Evolutionary conservation across 2,329 filamentous ascomycete species (phyloP).

Genomic region (Monilinia fructigena): DNA sequence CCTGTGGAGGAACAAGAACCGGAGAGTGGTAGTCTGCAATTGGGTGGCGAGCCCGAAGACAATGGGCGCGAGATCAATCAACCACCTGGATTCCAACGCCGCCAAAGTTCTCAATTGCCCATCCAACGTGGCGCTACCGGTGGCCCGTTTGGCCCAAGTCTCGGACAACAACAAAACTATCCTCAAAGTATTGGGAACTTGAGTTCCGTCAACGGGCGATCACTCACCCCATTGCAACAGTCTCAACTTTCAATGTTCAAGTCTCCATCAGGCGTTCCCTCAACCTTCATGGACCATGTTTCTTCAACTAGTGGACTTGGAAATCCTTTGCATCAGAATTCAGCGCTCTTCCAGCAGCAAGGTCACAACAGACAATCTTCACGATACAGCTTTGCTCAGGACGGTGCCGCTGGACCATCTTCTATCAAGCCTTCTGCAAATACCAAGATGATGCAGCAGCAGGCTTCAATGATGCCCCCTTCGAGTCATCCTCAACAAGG

Average conservation of each 20-base stretch:
- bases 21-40: slow-evolving; percentile 79
- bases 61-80: slow-evolving; percentile 46
- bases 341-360: slow-evolving; percentile 56
- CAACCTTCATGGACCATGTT: slow-evolving; percentile 59
- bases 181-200: slow-evolving; percentile 51
- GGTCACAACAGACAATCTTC: slow-evolving; percentile 82
- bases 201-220: slow-evolving; percentile 63
- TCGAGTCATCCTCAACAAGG: slow-evolving; percentile 49
- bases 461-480: slow-evolving; percentile 84
- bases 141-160: slow-evolving; percentile 54
- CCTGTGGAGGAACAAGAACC: slow-evolving; percentile 68
- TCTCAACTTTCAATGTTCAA: slow-evolving; percentile 62
- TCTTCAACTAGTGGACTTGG: slow-evolving; percentile 51
- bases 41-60: slow-evolving; percentile 90
- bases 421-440: slow-evolving; percentile 77
- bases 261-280: slow-evolving; percentile 33
- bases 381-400: slow-evolving; percentile 83
- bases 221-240: slow-evolving; percentile 78
- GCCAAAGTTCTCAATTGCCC: slow-evolving; percentile 70
- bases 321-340: slow-evolving; percentile 47
- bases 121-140: slow-evolving; percentile 62
- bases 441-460: slow-evolving; percentile 77
- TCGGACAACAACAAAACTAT: slow-evolving; percentile 48
- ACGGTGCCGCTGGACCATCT: slow-evolving; percentile 57
- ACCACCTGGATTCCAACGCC: slow-evolving; percentile 54